Evolutionary conservation across 805 yeast species (phyloP), one percentile per base, ranked within the genome.

Genomic region (Sungouiella blattae): DNA sequence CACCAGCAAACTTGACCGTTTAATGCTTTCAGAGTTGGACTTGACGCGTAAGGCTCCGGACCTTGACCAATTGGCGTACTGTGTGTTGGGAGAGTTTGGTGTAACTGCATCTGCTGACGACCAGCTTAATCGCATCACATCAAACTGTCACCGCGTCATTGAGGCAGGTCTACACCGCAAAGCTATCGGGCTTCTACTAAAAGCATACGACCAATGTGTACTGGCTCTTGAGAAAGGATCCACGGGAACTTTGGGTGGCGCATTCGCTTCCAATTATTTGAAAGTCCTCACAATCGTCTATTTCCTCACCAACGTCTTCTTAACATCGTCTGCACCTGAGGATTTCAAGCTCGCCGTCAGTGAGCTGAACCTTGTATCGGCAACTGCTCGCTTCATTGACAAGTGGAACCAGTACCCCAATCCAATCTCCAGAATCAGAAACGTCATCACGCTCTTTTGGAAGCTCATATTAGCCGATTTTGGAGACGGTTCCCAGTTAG

Each of bases 361-460:
- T 3, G 47, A 64, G 2, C 33, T 57, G 0, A 64, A 72, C 18
- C 12, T 85, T 1, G 43, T 85, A 25, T 40, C 64, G 1, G 54
- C 54, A 11, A 42, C 85, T 5, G 58, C 77, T 1, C 56, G 62
- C 26, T 69, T 73, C 32, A 67, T 84, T 6, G 89, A 82, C 42
- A 62, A 70, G 28, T 82, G 91, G 86, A 72, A 85, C 45, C 78
- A 85, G 81, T 43, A 58, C 35, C 62, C 64, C 9, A 50, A 53
- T 31, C 53, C 46, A 15, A 32, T 35, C 5, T 54, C 73, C 62
- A 68, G 80, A 42, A 61, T 80, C 9, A 62, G 93, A 47, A 75
- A 79, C 46, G 62, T 83, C 1, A 60, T 83, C 0, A 47, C 69
- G 11, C 43, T 84, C 1, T 42, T 77, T 1, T 74, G 78, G 59